phyloP scores from a whole-genome alignment of 2,329 filamentous ascomycete species.

The Aspergillus uvarum region DNA sequence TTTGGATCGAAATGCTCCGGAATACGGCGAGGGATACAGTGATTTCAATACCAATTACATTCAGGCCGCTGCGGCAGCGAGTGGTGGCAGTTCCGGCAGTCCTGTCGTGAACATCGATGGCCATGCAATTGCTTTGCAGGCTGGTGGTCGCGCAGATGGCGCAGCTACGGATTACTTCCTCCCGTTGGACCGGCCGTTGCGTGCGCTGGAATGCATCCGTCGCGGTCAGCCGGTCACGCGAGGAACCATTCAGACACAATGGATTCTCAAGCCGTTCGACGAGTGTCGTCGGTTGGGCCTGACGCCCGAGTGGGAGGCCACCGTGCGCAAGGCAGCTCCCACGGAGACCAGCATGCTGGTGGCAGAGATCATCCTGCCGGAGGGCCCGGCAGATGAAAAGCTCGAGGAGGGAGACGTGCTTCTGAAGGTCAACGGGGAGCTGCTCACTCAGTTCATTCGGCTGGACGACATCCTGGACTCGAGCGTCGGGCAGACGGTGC shows the following conservation, averaged over 20 bases:
- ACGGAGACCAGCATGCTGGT: slow-evolving; percentile 96
- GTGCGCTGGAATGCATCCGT: slow-evolving; percentile 83
- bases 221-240: slow-evolving; percentile 72
- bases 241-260: slow-evolving; percentile 97
- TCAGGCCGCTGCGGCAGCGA: slow-evolving; percentile 93
- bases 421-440: slow-evolving; percentile 87
- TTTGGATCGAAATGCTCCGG: slow-evolving; percentile 91
- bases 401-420: slow-evolving; percentile 93
- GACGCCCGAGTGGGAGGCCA: slow-evolving; percentile 80
- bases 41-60: slow-evolving; percentile 98
- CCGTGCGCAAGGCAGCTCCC: slow-evolving; percentile 78
- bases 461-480: slow-evolving; percentile 91
- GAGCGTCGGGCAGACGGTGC: slow-evolving; percentile 75
- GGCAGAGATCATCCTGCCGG: slow-evolving; percentile 88
- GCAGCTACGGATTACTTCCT: slow-evolving; percentile 98
- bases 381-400: slow-evolving; percentile 82
- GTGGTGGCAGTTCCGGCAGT: slow-evolving; percentile 96
- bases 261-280: slow-evolving; percentile 94
- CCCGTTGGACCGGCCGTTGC: slow-evolving; percentile 82
- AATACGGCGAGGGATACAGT: slow-evolving; percentile 96
- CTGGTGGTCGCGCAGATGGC: slow-evolving; percentile 88
- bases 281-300: slow-evolving; percentile 89
- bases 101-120: slow-evolving; percentile 96
- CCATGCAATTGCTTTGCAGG: slow-evolving; percentile 86
- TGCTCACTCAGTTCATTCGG: slow-evolving; percentile 88